Evolutionary conservation across 371 early-diverging fungal species (phyloP).

Genomic region (Parasitella parasitica): DNA sequence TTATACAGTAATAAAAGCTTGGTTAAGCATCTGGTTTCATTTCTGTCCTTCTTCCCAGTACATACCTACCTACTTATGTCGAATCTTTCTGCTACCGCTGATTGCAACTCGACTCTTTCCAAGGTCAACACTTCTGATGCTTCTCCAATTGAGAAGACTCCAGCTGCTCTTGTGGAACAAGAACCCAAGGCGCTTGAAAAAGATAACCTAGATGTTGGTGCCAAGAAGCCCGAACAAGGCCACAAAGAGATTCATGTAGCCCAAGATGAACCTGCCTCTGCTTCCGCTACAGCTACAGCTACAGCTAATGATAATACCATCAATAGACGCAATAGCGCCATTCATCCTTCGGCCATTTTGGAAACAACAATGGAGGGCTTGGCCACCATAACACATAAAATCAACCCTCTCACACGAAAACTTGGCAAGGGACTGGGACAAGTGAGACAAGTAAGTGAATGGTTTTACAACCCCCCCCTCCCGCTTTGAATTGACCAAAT

Average conservation of each 20-base stretch:
- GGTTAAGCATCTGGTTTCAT: neutral
- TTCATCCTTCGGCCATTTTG: conserved; percentile 16
- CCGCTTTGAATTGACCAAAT: neutral
- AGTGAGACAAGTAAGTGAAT: conserved; percentile 69
- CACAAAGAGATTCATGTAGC: neutral
- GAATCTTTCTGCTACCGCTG: neutral
- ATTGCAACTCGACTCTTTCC: neutral
- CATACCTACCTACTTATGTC: neutral
- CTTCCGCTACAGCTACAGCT: too few species aligned
- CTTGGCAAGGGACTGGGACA: conserved; percentile 76
- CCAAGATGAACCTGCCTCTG: neutral
- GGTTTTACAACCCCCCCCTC: neutral
- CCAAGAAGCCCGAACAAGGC: neutral
- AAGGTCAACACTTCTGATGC: neutral
- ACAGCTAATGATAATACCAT: neutral
- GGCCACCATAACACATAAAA: conserved; percentile 58
- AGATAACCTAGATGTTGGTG: neutral
- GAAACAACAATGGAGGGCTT: conserved; percentile 60
- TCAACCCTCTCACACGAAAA: conserved; percentile 74
- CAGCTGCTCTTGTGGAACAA: neutral
- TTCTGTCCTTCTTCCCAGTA: neutral
- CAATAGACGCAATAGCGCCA: neutral
- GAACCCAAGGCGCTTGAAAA: neutral
- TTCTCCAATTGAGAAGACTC: neutral
- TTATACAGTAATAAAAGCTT: neutral